Conservation (phyloP, 2,329 filamentous ascomycete genomes). For the Trichoderma arundinaceum region DNA sequence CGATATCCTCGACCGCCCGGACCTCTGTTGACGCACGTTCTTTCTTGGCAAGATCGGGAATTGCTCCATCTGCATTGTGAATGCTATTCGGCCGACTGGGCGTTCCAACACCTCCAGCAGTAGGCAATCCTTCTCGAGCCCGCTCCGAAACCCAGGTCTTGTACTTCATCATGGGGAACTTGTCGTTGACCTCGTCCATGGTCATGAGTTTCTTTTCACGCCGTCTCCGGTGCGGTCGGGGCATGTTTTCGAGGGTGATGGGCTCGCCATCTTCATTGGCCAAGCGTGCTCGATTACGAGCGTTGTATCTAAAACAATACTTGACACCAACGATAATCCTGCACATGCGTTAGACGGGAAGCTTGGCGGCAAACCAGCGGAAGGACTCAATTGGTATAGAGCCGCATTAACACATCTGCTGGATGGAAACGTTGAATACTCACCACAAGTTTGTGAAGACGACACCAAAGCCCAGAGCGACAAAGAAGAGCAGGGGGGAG, state of each 20-base stretch:
- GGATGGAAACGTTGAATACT: slow-evolving; percentile 43
- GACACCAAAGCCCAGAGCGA: slow-evolving; percentile 94
- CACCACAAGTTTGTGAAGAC: slow-evolving; percentile 99
- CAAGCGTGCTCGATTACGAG: slow-evolving; percentile 82
- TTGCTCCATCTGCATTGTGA: slow-evolving; percentile 66
- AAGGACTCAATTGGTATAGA: background rate
- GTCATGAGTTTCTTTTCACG: slow-evolving; percentile 99
- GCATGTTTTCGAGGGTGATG: slow-evolving; percentile 86
- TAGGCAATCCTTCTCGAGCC: slow-evolving; percentile 81
- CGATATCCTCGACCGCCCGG: slow-evolving; percentile 35
- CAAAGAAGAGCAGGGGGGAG: slow-evolving; percentile 73
- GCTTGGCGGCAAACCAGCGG: background rate
- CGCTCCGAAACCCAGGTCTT: slow-evolving; percentile 89
- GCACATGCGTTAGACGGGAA: slow-evolving; percentile 23
- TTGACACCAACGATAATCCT: slow-evolving; percentile 99
- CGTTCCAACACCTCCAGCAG: slow-evolving; percentile 80
- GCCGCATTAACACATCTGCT: background rate
- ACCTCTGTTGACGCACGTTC: slow-evolving; percentile 54
- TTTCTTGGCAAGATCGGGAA: slow-evolving; percentile 52
- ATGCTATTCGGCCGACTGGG: slow-evolving; percentile 77
- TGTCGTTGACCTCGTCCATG: slow-evolving; percentile 98
- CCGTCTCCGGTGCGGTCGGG: slow-evolving; percentile 80
- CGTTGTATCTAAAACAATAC: slow-evolving; percentile 98
- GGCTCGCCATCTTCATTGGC: slow-evolving; percentile 82
- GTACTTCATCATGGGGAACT: slow-evolving; percentile 95